Evolutionary conservation across 1,139 yeast species (phyloP).

Genomic region (Geotrichum aggregatum): DNA sequence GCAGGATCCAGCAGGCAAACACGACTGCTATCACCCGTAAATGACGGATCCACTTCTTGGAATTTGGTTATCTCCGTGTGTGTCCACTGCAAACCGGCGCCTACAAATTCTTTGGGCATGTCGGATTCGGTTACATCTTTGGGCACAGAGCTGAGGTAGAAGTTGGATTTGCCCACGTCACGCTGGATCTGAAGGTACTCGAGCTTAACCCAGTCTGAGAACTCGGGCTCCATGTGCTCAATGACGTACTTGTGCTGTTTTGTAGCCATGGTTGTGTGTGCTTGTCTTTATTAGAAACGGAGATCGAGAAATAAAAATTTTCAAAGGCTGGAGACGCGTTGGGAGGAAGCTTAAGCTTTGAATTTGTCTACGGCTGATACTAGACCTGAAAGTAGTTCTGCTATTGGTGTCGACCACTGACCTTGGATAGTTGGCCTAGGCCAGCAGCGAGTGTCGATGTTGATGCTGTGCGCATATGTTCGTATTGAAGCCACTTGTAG

Average conservation of each 20-base stretch:
- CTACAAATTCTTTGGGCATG: slow-evolving; percentile 58
- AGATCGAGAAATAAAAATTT: slow-evolving; percentile 6
- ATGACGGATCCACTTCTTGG: slow-evolving; percentile 40
- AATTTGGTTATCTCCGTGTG: slow-evolving; percentile 61
- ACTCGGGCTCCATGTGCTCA: slow-evolving; percentile 96
- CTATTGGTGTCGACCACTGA: too few species aligned
- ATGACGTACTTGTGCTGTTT: slow-evolving; percentile 74
- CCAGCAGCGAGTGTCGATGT: too few species aligned
- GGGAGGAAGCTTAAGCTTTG: too few species aligned
- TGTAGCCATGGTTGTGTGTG: neutral
- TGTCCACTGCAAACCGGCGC: slow-evolving; percentile 78
- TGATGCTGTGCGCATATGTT: too few species aligned
- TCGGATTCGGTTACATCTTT: slow-evolving; percentile 48
- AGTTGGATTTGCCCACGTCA: slow-evolving; percentile 75
- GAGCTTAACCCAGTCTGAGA: slow-evolving; percentile 90
- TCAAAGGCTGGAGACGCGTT: neutral
- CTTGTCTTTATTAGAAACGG: neutral
- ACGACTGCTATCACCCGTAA: slow-evolving; percentile 43
- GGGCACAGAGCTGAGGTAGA: slow-evolving; percentile 76
- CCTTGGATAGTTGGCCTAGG: too few species aligned
- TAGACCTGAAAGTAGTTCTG: too few species aligned
- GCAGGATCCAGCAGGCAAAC: slow-evolving; percentile 88
- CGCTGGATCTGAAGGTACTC: slow-evolving; percentile 79
- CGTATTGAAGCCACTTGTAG: too few species aligned
- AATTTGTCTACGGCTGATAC: too few species aligned